Evolutionary conservation across 208 protist species (phyloP).

Genomic region (Leishmania arabica): DNA sequence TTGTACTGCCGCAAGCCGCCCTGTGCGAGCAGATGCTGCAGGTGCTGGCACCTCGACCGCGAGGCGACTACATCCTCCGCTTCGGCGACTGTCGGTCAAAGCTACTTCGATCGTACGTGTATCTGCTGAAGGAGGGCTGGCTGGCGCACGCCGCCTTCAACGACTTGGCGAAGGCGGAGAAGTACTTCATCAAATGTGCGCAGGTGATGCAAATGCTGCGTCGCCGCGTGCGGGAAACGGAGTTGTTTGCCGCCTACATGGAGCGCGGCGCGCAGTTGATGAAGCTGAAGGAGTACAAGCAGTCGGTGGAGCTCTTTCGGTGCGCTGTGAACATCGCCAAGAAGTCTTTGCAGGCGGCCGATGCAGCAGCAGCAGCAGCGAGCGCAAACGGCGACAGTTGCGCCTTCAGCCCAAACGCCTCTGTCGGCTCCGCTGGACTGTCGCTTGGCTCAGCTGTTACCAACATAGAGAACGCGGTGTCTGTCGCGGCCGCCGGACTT

Average conservation of each 20-base stretch:
- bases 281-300: slow-evolving; percentile 51
- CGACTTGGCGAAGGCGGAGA: slow-evolving; percentile 43
- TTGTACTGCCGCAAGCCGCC: slow-evolving; percentile 70
- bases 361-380: slow-evolving; percentile 16
- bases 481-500: slow-evolving; percentile 4
- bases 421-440: not conserved
- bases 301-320: slow-evolving; percentile 52
- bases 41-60: slow-evolving; percentile 46
- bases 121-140: slow-evolving; percentile 70
- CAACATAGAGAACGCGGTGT: slow-evolving; percentile 9
- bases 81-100: slow-evolving; percentile 59
- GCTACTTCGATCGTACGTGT: slow-evolving; percentile 56
- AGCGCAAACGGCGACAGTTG: not conserved
- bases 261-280: slow-evolving; percentile 80
- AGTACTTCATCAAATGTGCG: slow-evolving; percentile 76
- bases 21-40: slow-evolving; percentile 81
- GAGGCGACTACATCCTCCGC: slow-evolving; percentile 59
- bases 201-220: slow-evolving; percentile 50
- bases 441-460: slow-evolving; percentile 13
- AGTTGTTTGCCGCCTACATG: slow-evolving; percentile 71
- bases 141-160: slow-evolving; percentile 61
- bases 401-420: slow-evolving; percentile 1
- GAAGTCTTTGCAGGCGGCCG: slow-evolving; percentile 31
- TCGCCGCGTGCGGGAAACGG: slow-evolving; percentile 35
- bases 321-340: slow-evolving; percentile 65